These are phyloP conservation scores for Thraustochytrium striatum DNA, from an alignment of 352 stramenopile genomes.

Conservation along the genomic window DNA sequence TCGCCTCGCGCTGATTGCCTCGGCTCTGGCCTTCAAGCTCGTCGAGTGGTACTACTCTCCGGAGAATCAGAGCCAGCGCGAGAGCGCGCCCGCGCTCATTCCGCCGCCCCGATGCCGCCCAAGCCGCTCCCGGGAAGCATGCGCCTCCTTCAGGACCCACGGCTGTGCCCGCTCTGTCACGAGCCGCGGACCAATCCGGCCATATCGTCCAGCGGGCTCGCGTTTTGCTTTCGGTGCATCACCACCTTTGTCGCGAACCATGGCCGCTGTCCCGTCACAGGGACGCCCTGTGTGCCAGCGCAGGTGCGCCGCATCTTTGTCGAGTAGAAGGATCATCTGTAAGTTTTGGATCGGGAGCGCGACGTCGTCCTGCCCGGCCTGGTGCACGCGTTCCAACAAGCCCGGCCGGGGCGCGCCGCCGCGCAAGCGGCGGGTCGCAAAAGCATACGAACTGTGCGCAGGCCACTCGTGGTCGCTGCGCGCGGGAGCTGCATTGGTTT, in stretches of 20 bases:
- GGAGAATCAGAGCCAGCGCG: slow-evolving; percentile 45
- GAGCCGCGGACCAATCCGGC: slow-evolving; percentile 39
- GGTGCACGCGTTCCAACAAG: neutral
- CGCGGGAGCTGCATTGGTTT: slow-evolving; percentile 1
- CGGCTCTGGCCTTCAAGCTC: slow-evolving; percentile 42
- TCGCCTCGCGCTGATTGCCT: slow-evolving; percentile 9
- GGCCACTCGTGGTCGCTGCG: neutral
- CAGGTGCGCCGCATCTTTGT: slow-evolving; percentile 38
- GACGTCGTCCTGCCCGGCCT: neutral
- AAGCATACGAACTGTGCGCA: neutral
- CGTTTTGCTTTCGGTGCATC: slow-evolving; percentile 45
- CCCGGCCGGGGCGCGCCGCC: neutral
- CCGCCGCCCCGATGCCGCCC: slow-evolving; percentile 41
- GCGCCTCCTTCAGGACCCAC: slow-evolving; percentile 5
- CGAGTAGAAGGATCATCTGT: neutral
- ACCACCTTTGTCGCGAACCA: neutral
- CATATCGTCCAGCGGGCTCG: slow-evolving; percentile 27
- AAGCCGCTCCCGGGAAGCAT: neutral
- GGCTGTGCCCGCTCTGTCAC: slow-evolving; percentile 41
- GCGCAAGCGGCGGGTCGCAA: neutral
- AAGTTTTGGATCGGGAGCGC: neutral
- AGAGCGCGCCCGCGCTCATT: neutral
- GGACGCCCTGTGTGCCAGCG: neutral
- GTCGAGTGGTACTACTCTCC: slow-evolving; percentile 48
- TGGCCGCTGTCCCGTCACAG: slow-evolving; percentile 29